Evolutionary conservation across 208 protist genomes (phyloP), one percentile per base, ranked within the genome.

Genomic region (Vickermania spadyakhi): DNA sequence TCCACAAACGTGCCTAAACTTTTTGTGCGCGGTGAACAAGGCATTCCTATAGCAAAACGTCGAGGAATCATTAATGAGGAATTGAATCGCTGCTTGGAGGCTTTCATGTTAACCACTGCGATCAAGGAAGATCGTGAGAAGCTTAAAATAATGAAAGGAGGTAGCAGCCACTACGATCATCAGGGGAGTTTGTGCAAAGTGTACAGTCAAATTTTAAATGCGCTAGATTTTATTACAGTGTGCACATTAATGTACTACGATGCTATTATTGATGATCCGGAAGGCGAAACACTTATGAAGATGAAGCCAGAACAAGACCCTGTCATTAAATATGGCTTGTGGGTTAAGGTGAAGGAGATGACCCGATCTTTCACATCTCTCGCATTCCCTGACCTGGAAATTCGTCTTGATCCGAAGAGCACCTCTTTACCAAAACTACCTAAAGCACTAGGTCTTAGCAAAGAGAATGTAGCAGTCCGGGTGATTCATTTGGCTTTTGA

Each of bases 401-500:
- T 96, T 23, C 74, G 80, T n/a, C 65, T 96, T 21, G 84, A 93
- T 60, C 91, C 91, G 11, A 96, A 90, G 65, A 67, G 73, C 59
- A 75, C 64, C 63, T 49, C 77, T 4, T 42, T 79, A 28, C 84
- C 83, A 5, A 86, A 90, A 62, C 76, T 96, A 22, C 91, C 91
- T 4, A 88, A 86, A 58, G 76, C 81, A 30, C 75, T 96, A 21
- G 86, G 89, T 3, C 79, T 96, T 26, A 94, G 84, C 67, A 89
- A 82, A 41, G 90, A 96, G 56, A 93, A 94, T 58, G 86, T 93
- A 23, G 86, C 85, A 0, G 60, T 96, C 30, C 87, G 91, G 11
- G 84, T 87, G 41, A 68, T 95, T 62, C 91, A 96, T 67, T 60
- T 94, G 1, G 58, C 81, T 13, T 96, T 94, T 64, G 75, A 96